Percentiles rank a stretch among this genome's conserved stretches.
phyloP scores from a whole-genome alignment of 1,284 basidiomycete species.

The Athelia psychrophila region DNA sequence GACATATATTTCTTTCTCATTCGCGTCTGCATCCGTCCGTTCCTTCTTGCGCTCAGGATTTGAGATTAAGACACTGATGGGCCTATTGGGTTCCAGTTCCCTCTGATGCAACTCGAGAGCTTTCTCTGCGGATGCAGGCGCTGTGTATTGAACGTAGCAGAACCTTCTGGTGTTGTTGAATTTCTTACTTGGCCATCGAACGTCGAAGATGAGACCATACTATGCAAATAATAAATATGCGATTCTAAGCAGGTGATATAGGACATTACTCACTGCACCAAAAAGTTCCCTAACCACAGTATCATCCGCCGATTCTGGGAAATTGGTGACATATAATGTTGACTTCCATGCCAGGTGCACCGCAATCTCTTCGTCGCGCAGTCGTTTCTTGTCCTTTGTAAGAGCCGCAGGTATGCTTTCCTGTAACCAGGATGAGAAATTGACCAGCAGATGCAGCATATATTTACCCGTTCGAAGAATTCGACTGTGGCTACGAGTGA shows the following conservation, averaged over 20 bases:
- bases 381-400: slow-evolving; percentile 90
- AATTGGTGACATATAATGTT: slow-evolving; percentile 96
- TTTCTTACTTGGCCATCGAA: slow-evolving; percentile 98
- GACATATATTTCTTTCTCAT: slow-evolving; percentile 83
- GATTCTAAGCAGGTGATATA: background rate
- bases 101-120: slow-evolving; percentile 78
- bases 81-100: slow-evolving; percentile 66
- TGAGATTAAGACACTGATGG: slow-evolving; percentile 82
- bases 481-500: slow-evolving; percentile 77
- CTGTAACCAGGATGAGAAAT: too few relatives aligned
- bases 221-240: slow-evolving; percentile 26
- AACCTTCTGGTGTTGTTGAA: slow-evolving; percentile 90
- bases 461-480: slow-evolving; percentile 62
- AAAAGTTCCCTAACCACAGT: slow-evolving; percentile 75
- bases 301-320: slow-evolving; percentile 87
- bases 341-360: slow-evolving; percentile 93
- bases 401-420: slow-evolving; percentile 82
- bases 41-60: slow-evolving; percentile 89
- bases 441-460: background rate
- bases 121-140: slow-evolving; percentile 78
- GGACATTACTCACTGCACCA: slow-evolving; percentile 50
- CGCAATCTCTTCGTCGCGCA: slow-evolving; percentile 70
- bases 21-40: slow-evolving; percentile 81
- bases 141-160: slow-evolving; percentile 91
- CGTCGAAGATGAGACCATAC: slow-evolving; percentile 91